These are phyloP conservation scores for Nakazawaea wickerhamii DNA, from an alignment of 805 yeast species.

Conservation along the genomic window DNA sequence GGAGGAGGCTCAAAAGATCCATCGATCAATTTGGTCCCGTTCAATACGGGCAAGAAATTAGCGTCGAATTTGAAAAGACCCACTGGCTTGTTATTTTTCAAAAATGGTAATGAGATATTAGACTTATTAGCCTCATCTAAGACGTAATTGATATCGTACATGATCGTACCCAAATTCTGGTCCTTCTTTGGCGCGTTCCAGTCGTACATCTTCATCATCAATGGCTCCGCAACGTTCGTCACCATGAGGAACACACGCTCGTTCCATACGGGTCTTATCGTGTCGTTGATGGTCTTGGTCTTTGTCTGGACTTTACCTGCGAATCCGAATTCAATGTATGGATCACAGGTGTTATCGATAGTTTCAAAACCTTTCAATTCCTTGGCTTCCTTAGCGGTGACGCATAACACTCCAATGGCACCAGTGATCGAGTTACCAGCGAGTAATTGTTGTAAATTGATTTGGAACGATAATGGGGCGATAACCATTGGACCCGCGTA, in stretches of 20 bases:
- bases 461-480: slow-evolving; percentile 87
- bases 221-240: slow-evolving; percentile 74
- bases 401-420: slow-evolving; percentile 79
- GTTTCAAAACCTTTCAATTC: slow-evolving; percentile 65
- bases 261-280: slow-evolving; percentile 76
- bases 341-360: slow-evolving; percentile 79
- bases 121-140: slow-evolving; percentile 46
- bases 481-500: slow-evolving; percentile 86
- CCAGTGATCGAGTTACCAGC: slow-evolving; percentile 77
- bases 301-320: slow-evolving; percentile 54
- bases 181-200: slow-evolving; percentile 76
- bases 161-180: slow-evolving; percentile 70
- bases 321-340: slow-evolving; percentile 74
- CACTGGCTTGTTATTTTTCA: slow-evolving; percentile 78
- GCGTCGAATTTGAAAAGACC: slow-evolving; percentile 71
- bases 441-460: slow-evolving; percentile 85
- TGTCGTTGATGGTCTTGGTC: slow-evolving; percentile 63
- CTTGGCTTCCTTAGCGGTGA: slow-evolving; percentile 62
- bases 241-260: slow-evolving; percentile 70
- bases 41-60: slow-evolving; percentile 70
- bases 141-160: slow-evolving; percentile 65
- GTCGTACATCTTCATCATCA: slow-evolving; percentile 66
- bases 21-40: slow-evolving; percentile 59
- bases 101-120: slow-evolving; percentile 47
- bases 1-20: slow-evolving; percentile 85